Conservation (phyloP, 768 basidiomycete species). For the Lentinula guzmanii region DNA sequence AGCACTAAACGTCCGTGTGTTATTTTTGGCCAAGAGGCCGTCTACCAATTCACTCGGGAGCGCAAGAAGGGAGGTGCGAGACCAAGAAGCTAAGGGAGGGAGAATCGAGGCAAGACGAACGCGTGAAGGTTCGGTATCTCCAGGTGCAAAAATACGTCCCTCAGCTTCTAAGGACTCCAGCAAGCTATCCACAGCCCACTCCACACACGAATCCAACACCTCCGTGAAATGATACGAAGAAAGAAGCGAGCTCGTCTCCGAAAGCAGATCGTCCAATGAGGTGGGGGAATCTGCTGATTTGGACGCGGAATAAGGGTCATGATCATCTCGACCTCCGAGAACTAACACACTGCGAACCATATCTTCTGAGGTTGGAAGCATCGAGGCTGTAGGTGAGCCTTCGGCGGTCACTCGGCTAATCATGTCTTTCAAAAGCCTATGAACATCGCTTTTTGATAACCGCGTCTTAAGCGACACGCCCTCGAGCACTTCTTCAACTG, state of each 20-base stretch:
- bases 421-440: conserved; percentile 64
- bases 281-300: conserved; percentile 23
- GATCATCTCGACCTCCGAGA: conserved; percentile 1
- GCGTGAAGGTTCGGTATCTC: conserved; percentile 30
- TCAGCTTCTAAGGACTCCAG: conserved; percentile 58
- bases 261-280: conserved; percentile 57
- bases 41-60: conserved; percentile 80
- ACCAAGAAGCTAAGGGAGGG: conserved; percentile 78
- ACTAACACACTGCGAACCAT: conserved; percentile 3
- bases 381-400: background rate
- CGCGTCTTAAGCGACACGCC: conserved; percentile 84
- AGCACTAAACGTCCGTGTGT: background rate
- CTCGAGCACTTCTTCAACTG: conserved; percentile 72
- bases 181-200: conserved; percentile 59
- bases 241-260: conserved; percentile 61
- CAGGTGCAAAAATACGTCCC: conserved; percentile 36
- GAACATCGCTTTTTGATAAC: conserved; percentile 63
- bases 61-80: conserved; percentile 56
- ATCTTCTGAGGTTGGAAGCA: conserved; percentile 3
- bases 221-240: conserved; percentile 62
- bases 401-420: conserved; percentile 61
- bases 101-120: conserved; percentile 75
- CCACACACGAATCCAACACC: conserved; percentile 70
- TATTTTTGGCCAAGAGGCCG: conserved; percentile 23
- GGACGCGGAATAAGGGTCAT: background rate